Evolutionary conservation across 371 early-diverging fungal genomes (phyloP), one percentile per base, ranked within the genome.

Genomic region (Rhizomucor pusillus): DNA sequence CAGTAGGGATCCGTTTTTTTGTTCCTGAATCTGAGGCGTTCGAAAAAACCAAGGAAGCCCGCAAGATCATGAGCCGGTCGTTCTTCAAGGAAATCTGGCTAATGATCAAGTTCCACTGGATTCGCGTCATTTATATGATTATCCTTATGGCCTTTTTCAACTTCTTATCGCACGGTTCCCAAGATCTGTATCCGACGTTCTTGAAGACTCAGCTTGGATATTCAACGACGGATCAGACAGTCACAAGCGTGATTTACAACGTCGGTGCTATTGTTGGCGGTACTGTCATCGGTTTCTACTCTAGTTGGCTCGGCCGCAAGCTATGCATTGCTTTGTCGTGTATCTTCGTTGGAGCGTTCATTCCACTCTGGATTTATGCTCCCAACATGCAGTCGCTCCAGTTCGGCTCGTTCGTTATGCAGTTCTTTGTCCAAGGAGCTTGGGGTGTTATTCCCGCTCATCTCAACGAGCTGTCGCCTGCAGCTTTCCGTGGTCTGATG

Each of bases 381-480:
- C 68, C 71, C 6, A 68, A 60, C 23, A 70, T 78, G 18, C 64
- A 67, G 6, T 36, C 69, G 14, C 69, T 88, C 20, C 69, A 67
- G 23, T 66, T 76, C 52, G 85, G 87, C 12, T 79, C 83, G 1
- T 86, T 87, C 62, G 72, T 80, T 4, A 63, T 81, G 60, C 84
- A 82, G 57, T 84, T 84, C 63, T 84, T 77, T 60, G 77, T 81
- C 11, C 81, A 86, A 29, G 62, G 87, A 22, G 85, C 84, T 3
- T 85, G 85, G 82, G 88, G 87, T 49, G 78, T 81, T n/a, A 76
- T 88, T 45, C 88, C 88, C 24, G 84, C 79, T n/a, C 83, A 84
- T 65, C 66, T 90, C 1, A 80, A 77, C 56, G 90, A 90, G 51
- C 62, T 88, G 13, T 74, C 87, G 16, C 90, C 90, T 3, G 66